Evolutionary conservation across 257 asterid genomes (phyloP).

Genomic region (Henckelia pumila): DNA sequence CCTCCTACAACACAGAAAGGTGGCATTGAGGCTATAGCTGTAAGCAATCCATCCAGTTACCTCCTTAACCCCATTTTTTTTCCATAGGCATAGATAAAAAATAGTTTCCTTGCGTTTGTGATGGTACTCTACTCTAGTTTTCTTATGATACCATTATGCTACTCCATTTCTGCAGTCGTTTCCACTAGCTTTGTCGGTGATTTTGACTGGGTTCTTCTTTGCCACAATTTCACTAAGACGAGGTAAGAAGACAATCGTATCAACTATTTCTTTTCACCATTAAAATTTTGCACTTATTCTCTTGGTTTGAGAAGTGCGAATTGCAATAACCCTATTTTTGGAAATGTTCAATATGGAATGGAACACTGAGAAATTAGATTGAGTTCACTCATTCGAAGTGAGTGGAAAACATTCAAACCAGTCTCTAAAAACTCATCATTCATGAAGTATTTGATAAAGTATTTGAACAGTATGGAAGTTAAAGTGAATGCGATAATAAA

Average conservation of each 20-base stretch:
- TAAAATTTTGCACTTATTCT: not conserved
- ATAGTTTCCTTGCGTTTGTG: not conserved
- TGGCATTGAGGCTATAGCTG: constrained; percentile 66
- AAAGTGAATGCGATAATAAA: too few species aligned
- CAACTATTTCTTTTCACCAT: not conserved
- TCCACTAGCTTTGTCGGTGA: constrained; percentile 63
- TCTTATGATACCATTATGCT: constrained; percentile 5
- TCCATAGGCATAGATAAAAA: not conserved
- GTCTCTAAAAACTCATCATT: not conserved
- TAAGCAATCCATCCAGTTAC: constrained; percentile 36
- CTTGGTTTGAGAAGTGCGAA: too few species aligned
- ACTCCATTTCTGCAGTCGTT: constrained; percentile 61
- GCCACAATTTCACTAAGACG: constrained; percentile 56
- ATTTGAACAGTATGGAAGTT: not conserved
- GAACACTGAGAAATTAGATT: not conserved
- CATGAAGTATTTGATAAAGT: too few species aligned
- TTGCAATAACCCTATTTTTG: not conserved
- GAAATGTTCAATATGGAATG: too few species aligned
- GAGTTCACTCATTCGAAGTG: not conserved
- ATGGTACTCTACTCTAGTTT: constrained; percentile 16
- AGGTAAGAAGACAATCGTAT: constrained; percentile 46
- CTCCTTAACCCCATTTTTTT: constrained; percentile 1
- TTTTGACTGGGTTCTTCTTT: constrained; percentile 57
- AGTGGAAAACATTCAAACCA: not conserved
- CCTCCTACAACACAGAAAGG: constrained; percentile 50